Base-by-base conservation (phyloP, 2,329 filamentous ascomycete genomes). In the Aspergillus melleus region DNA sequence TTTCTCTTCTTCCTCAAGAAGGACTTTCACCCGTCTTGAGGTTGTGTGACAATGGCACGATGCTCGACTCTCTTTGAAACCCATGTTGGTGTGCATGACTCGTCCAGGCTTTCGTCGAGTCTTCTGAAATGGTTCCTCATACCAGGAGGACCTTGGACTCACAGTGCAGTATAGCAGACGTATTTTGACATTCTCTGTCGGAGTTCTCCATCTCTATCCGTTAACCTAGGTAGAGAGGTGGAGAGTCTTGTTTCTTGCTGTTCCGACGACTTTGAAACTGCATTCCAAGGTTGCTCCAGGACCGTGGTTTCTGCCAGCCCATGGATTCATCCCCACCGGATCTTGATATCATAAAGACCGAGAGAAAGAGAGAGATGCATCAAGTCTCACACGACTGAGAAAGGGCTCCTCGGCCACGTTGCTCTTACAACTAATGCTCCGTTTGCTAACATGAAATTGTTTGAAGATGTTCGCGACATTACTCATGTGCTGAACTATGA, bases 401-500 rank as follows among this genome's bases (percentile, higher is more conserved):
- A 82, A 79, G 77, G 84, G 84, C 75, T 76, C 73, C 68, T 70
- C 70, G 73, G 73, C 74, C 77, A 76, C 76, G 70, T 76, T 76
- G 70, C 69, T 76, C 64, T 69, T 66, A 69, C 68, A 57, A 75
- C 70, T 74, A 72, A 74, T 83, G 82, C 81, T 80, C 83, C 85
- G 73, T 74, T 77, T 87, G 87, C 92, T 96, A 96, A 96, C 90
- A 85, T 86, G 63, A 65, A 64, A 85, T 77, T 82, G 78, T 82
- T 78, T 83, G 76, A 97, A 98, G 95, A 99, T 90, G 95, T 99
- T 84, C 94, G 93, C 83, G 96, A 99, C 86, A 99, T 99, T 84
- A 98, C 95, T 82, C 95, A 99, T 84, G 95, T 99, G 82, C 87
- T 99, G 83, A 98, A 98, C 88, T 97, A 98, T 91, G 95, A 98